Conservation (phyloP, 441 rosid species). For the Croton setiger region DNA sequence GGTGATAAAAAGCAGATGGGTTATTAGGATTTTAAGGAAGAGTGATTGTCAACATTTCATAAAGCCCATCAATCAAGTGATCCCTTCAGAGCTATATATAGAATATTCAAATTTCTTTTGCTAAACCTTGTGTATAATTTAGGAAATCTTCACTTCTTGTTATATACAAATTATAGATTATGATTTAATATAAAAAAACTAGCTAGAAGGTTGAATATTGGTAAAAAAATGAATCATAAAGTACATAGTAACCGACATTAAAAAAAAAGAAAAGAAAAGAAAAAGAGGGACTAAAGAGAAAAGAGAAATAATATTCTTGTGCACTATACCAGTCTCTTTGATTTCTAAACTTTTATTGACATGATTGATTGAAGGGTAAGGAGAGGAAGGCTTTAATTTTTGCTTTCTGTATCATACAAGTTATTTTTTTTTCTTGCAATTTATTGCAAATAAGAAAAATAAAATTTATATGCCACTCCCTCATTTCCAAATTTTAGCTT, state of each 20-base stretch:
- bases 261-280: constrained; percentile 19
- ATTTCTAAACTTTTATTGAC: constrained; percentile 1
- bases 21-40: no score
- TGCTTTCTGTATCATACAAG: neutral
- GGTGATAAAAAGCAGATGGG: no score
- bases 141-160: no score
- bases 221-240: neutral
- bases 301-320: neutral
- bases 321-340: neutral
- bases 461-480: neutral
- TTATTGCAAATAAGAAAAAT: neutral
- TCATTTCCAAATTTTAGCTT: constrained; percentile 14
- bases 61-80: no score
- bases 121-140: no score
- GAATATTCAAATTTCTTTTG: no score
- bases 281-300: neutral
- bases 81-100: no score
- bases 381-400: neutral
- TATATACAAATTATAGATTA: no score
- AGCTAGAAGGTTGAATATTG: no score
- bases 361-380: constrained; percentile 12
- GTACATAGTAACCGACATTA: constrained; percentile 5
- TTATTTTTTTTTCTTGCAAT: no score
- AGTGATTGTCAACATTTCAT: no score
- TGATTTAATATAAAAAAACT: no score